Evolutionary conservation across 2,329 filamentous ascomycete genomes (phyloP).

Genomic region (Teratosphaeria nubilosa): DNA sequence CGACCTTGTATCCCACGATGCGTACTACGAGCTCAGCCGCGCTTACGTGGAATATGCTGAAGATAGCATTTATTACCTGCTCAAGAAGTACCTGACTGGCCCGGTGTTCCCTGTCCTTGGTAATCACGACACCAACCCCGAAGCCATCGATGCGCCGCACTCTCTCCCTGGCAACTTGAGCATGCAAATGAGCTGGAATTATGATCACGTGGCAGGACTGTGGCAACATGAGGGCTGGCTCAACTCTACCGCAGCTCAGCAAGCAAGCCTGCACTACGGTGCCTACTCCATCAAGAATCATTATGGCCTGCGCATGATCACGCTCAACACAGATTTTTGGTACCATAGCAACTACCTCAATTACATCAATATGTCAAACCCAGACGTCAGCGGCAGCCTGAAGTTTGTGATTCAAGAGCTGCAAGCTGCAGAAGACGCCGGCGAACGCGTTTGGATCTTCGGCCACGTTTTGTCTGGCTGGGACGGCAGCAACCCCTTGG

Average conservation of each 20-base stretch:
- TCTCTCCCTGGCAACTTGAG: conserved; percentile 35
- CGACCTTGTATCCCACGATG: conserved; percentile 47
- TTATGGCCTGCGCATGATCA: conserved; percentile 42
- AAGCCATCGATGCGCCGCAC: conserved; percentile 44
- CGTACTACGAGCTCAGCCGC: conserved; percentile 39
- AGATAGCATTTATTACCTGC: conserved; percentile 41
- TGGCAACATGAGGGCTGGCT: conserved; percentile 51
- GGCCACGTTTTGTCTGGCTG: conserved; percentile 47
- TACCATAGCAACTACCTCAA: conserved; percentile 38
- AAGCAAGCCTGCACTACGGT: conserved; percentile 44
- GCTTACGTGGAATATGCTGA: conserved; percentile 46
- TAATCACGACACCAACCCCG: conserved; percentile 48
- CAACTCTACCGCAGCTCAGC: conserved; percentile 31
- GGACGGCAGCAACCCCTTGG: conserved; percentile 45
- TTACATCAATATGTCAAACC: conserved; percentile 43
- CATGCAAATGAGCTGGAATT: conserved; percentile 49
- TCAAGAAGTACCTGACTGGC: conserved; percentile 46
- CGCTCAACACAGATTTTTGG: conserved; percentile 43
- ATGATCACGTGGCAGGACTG: conserved; percentile 44
- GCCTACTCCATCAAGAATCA: conserved; percentile 47
- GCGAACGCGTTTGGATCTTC: conserved; percentile 45
- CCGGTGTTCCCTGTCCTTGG: conserved; percentile 48
- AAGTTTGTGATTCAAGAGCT: conserved; percentile 43
- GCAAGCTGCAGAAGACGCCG: conserved; percentile 42
- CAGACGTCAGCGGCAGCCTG: conserved; percentile 41